Percentiles rank a stretch among this genome's conserved stretches.
phyloP scores from a whole-genome alignment of 2,329 filamentous ascomycete genomes.

The Epichloe elymi region DNA sequence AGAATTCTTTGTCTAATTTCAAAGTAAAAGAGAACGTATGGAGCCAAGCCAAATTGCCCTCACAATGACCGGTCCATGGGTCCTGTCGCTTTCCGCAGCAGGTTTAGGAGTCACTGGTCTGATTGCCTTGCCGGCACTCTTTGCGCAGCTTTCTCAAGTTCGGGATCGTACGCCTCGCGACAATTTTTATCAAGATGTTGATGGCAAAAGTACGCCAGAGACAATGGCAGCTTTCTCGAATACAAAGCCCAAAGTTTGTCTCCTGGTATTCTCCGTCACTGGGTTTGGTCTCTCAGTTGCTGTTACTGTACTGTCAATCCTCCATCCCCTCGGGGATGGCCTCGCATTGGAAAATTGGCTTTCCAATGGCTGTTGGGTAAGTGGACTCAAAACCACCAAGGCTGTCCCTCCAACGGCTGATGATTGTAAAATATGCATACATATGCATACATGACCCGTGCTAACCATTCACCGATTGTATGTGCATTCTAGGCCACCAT shows the following conservation, averaged over 20 bases:
- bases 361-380: constrained; percentile 48
- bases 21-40: neutral
- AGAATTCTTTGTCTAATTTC: neutral
- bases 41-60: neutral
- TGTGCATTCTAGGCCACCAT: constrained; percentile 30
- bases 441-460: neutral
- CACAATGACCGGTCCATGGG: constrained; percentile 5
- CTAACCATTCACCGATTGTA: neutral
- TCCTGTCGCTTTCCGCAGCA: constrained; percentile 17
- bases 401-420: neutral
- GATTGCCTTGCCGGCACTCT: constrained; percentile 24
- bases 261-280: constrained; percentile 38
- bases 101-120: constrained; percentile 23
- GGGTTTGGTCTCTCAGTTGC: constrained; percentile 45
- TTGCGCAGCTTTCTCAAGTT: constrained; percentile 21
- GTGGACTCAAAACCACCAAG: constrained; percentile 14
- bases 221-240: constrained; percentile 50
- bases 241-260: constrained; percentile 38
- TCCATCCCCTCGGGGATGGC: constrained; percentile 21
- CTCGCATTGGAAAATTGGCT: constrained; percentile 46
- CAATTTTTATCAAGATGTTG: constrained; percentile 51
- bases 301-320: constrained; percentile 38
- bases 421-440: neutral
- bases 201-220: constrained; percentile 55
- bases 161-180: constrained; percentile 24